Conservation (phyloP, 345 rosid genomes). For the Hibiscus mutabilis region DNA sequence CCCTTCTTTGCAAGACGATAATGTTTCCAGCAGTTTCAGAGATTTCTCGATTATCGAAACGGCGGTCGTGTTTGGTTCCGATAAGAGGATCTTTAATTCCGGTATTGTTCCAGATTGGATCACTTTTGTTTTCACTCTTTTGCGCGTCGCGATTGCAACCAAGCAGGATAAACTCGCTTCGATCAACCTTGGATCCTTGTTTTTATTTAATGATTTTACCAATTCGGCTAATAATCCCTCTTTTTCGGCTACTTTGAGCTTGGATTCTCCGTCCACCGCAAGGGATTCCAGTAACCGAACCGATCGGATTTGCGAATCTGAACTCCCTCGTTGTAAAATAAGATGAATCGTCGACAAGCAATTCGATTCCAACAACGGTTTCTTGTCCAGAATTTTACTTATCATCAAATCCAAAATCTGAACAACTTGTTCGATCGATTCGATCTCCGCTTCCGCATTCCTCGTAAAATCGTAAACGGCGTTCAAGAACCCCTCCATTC, state of each 20-base stretch:
- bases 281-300: conserved; percentile 49
- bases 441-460: conserved; percentile 24
- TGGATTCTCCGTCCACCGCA: conserved; percentile 49
- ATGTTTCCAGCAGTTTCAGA: conserved; percentile 51
- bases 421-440: conserved; percentile 32
- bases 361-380: conserved; percentile 32
- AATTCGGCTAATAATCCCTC: conserved; percentile 44
- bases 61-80: conserved; percentile 22
- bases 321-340: conserved; percentile 38
- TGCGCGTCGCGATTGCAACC: conserved; percentile 41
- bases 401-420: conserved; percentile 37
- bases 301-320: conserved; percentile 48
- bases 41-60: conserved; percentile 56
- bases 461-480: conserved; percentile 47
- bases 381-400: conserved; percentile 28
- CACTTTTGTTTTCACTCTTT: conserved; percentile 44
- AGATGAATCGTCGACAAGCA: conserved; percentile 37
- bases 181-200: conserved; percentile 36
- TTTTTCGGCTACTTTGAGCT: conserved; percentile 42
- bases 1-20: conserved; percentile 62
- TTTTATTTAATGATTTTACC: conserved; percentile 31
- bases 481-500: conserved; percentile 36
- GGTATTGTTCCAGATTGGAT: conserved; percentile 28
- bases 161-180: conserved; percentile 58
- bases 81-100: conserved; percentile 38